A percentile compares a stretch with the other conserved stretches of the same genome.
Evolutionary conservation across 1,284 basidiomycete genomes (phyloP).

Genomic region (Thecaphora frezii): DNA sequence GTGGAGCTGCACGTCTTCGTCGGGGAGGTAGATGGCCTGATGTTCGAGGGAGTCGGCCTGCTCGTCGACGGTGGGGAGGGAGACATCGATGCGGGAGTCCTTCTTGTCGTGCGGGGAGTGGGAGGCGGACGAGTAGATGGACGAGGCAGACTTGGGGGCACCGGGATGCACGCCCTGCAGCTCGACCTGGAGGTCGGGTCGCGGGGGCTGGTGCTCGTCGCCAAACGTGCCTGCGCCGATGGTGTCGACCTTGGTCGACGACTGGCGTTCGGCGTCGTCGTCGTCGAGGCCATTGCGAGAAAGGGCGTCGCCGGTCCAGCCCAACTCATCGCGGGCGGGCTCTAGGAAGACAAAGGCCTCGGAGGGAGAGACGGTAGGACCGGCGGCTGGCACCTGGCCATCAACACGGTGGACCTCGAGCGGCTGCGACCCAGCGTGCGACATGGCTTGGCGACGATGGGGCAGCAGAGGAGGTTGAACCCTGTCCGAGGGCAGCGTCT

Average conservation of each 20-base stretch:
- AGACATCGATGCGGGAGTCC: constrained; percentile 16
- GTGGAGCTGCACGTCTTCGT: constrained; percentile 35
- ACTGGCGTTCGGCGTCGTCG: constrained; percentile 6
- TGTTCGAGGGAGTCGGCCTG: constrained; percentile 1
- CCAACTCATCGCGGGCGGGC: constrained; percentile 12
- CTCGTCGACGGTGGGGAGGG: constrained; percentile 1
- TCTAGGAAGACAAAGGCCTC: constrained; percentile 16
- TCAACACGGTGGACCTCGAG: constrained; percentile 28
- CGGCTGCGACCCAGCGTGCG: constrained; percentile 9
- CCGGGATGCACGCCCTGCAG: constrained; percentile 1
- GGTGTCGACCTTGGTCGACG: constrained; percentile 6
- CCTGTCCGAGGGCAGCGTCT: too few relatives aligned
- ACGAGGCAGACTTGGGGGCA: neutral
- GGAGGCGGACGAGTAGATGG: neutral
- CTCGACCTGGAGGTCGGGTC: constrained; percentile 18
- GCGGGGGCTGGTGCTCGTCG: constrained; percentile 22
- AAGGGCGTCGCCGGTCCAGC: neutral
- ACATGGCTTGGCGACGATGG: constrained; percentile 26
- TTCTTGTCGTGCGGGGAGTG: constrained; percentile 1
- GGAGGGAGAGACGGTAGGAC: constrained; percentile 1
- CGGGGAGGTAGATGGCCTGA: constrained; percentile 32
- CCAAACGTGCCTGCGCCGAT: constrained; percentile 10
- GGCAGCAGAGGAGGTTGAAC: constrained; percentile 52
- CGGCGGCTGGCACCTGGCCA: constrained; percentile 19
- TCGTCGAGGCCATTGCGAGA: constrained; percentile 5